These are phyloP conservation scores for Xanthoconium separans DNA, from an alignment of 1,284 basidiomycete species.

Conservation along the genomic window DNA sequence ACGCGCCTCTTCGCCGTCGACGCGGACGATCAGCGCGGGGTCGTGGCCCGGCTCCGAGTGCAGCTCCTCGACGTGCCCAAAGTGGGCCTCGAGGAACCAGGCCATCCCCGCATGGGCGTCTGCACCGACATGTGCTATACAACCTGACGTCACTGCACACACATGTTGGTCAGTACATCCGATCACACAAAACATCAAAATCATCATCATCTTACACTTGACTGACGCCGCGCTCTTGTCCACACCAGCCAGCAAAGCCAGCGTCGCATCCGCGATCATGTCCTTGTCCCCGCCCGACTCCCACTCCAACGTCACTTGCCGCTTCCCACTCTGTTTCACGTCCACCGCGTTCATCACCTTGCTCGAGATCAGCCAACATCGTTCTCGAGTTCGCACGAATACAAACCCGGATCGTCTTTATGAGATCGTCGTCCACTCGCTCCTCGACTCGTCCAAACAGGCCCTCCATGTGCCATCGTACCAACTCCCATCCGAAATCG, in stretches of 20 bases:
- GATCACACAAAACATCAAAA: not conserved
- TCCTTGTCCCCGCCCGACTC: constrained; percentile 91
- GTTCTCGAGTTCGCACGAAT: not conserved
- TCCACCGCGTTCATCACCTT: constrained; percentile 88
- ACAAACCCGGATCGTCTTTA: constrained; percentile 73
- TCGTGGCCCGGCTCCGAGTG: not conserved
- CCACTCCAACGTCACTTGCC: constrained; percentile 90
- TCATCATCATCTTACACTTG: constrained; percentile 58
- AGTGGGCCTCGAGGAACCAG: constrained; percentile 92
- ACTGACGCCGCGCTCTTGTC: constrained; percentile 93
- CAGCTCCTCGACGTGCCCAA: constrained; percentile 41
- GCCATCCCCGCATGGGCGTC: constrained; percentile 50
- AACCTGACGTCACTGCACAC: constrained; percentile 12
- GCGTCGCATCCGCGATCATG: constrained; percentile 97
- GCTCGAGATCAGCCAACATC: not conserved
- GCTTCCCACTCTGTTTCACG: constrained; percentile 76
- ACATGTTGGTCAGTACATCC: not conserved
- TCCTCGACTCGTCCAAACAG: constrained; percentile 95
- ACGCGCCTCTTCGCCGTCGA: constrained; percentile 74
- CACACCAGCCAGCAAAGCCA: constrained; percentile 88
- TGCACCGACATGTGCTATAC: constrained; percentile 7
- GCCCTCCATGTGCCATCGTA: constrained; percentile 94
- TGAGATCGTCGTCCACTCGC: constrained; percentile 73
- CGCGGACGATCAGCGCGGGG: constrained; percentile 64
- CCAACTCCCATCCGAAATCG: constrained; percentile 89